These are phyloP conservation scores for Hibiscus tridactylites DNA, from an alignment of 345 rosid species.

Conservation along the genomic window DNA sequence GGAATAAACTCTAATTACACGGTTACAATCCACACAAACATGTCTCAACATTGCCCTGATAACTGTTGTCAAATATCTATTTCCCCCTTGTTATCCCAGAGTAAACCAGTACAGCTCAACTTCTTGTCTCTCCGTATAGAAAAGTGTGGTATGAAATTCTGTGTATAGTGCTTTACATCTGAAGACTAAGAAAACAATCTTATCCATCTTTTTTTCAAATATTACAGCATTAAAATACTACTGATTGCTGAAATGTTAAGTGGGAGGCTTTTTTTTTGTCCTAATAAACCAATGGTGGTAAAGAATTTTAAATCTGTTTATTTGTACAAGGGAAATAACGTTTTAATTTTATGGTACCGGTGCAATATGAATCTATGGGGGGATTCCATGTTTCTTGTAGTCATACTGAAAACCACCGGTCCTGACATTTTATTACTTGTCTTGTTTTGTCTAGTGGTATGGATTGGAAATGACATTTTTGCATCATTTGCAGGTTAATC, in stretches of 20 bases:
- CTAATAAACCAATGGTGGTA: background rate
- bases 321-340: background rate
- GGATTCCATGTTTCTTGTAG: background rate
- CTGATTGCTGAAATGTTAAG: background rate
- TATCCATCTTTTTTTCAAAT: background rate
- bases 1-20: no score
- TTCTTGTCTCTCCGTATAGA: background rate
- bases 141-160: background rate
- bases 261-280: background rate
- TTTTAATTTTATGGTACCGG: background rate
- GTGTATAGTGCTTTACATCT: background rate
- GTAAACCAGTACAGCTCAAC: background rate
- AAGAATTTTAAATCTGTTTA: background rate
- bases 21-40: no score
- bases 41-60: background rate
- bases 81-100: background rate
- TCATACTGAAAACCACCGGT: background rate
- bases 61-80: background rate
- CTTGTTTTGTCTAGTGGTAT: background rate
- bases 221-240: background rate
- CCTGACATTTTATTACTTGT: background rate
- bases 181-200: background rate
- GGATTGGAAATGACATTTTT: background rate
- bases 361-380: background rate
- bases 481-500: slow-evolving; percentile 55